These are phyloP conservation scores for Aspergillus sp. DNA, from an alignment of 2,329 filamentous ascomycete genomes.

Conservation along the genomic window DNA sequence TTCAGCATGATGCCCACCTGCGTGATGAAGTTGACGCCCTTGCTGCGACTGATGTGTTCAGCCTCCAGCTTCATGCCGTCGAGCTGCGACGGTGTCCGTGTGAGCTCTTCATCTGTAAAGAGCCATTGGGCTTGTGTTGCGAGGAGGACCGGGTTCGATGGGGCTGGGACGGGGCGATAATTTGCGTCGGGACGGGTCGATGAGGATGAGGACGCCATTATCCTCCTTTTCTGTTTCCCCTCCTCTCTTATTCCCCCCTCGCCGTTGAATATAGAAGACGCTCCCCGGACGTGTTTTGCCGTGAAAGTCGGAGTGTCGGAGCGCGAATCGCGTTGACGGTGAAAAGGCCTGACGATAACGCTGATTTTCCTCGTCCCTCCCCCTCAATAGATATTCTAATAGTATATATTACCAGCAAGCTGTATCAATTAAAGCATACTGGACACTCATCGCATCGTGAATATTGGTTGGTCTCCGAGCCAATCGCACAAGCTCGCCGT, in stretches of 20 bases:
- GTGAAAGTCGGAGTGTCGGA: too few relatives aligned
- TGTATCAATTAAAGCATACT: constrained; percentile 9
- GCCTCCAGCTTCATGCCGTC: constrained; percentile 70
- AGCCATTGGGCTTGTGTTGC: constrained; percentile 70
- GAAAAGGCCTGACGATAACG: neutral
- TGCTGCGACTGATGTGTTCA: constrained; percentile 72
- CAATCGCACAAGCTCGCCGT: neutral
- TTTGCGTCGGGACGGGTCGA: constrained; percentile 9
- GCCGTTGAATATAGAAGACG: neutral
- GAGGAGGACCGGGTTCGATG: constrained; percentile 43
- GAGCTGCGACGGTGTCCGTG: constrained; percentile 72
- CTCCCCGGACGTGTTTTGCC: too few relatives aligned
- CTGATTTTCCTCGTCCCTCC: neutral
- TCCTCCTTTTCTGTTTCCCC: neutral
- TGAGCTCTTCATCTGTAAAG: constrained; percentile 74
- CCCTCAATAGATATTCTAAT: neutral
- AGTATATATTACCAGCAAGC: neutral
- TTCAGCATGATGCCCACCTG: constrained; percentile 90
- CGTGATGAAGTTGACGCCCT: constrained; percentile 93
- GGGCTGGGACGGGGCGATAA: constrained; percentile 26
- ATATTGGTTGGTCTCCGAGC: neutral
- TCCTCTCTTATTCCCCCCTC: too few relatives aligned
- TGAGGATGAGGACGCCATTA: constrained; percentile 23
- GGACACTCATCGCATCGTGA: constrained; percentile 13
- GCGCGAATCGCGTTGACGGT: neutral